phyloP scores from a whole-genome alignment of 2,329 filamentous ascomycete species.

The Penicillium concentricum region DNA sequence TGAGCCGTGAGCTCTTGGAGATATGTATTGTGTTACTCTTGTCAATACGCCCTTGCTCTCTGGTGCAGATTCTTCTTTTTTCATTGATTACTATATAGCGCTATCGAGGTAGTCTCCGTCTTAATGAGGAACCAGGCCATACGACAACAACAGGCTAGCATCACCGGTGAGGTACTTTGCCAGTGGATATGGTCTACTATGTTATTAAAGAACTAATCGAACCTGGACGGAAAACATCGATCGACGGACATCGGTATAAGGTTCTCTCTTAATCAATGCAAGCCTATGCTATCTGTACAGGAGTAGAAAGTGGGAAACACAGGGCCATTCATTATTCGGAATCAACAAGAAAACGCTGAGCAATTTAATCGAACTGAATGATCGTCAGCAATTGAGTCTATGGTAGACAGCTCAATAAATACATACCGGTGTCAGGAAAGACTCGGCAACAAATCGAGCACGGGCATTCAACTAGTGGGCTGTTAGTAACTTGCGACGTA shows the following conservation, averaged over 20 bases:
- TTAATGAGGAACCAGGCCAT: background rate
- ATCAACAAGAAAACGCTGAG: conserved; percentile 21
- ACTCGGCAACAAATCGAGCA: conserved; percentile 96
- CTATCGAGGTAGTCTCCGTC: too few species aligned
- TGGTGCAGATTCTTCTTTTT: background rate
- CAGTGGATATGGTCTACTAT: background rate
- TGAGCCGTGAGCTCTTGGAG: background rate
- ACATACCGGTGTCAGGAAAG: conserved; percentile 87
- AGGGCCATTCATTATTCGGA: conserved; percentile 22
- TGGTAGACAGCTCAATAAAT: background rate
- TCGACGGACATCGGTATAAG: conserved; percentile 6
- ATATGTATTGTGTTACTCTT: background rate
- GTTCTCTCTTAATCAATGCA: conserved; percentile 18
- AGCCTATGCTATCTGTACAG: conserved; percentile 27
- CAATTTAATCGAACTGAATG: conserved; percentile 31
- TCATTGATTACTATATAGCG: too few species aligned
- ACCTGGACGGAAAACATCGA: background rate
- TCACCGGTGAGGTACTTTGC: background rate
- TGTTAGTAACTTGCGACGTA: background rate
- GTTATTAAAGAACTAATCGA: background rate
- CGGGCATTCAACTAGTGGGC: conserved; percentile 80
- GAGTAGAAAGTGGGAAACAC: conserved; percentile 15
- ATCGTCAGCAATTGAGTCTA: conserved; percentile 8
- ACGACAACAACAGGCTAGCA: background rate
- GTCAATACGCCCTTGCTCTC: background rate